Conservation (phyloP, 2,329 filamentous ascomycete species). For the Phyllosticta capitalensis region DNA sequence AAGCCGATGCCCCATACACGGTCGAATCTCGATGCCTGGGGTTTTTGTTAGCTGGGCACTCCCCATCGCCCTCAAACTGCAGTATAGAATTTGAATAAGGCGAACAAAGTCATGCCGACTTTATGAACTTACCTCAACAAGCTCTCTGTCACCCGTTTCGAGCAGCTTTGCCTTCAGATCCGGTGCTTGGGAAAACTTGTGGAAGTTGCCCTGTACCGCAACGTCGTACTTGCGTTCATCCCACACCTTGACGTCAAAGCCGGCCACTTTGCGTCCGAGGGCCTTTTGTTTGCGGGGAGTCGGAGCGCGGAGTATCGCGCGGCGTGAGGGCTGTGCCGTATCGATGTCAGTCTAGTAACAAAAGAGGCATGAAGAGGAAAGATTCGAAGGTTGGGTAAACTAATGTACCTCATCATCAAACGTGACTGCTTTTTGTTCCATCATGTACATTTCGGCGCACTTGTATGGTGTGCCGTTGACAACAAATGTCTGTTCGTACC, state of each 20-base stretch:
- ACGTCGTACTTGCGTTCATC: constrained; percentile 32
- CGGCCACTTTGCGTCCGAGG: constrained; percentile 46
- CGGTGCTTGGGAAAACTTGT: constrained; percentile 42
- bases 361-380: background rate
- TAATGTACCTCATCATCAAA: constrained; percentile 32
- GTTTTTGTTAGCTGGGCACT: background rate
- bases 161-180: constrained; percentile 43
- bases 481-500: constrained; percentile 45
- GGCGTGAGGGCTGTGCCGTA: background rate
- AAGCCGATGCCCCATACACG: constrained; percentile 60
- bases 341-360: background rate
- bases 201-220: constrained; percentile 48
- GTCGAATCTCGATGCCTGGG: constrained; percentile 33
- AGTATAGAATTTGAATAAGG: no score
- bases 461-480: constrained; percentile 26
- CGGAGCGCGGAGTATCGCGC: constrained; percentile 38
- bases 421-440: constrained; percentile 35
- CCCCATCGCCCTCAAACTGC: background rate
- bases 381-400: background rate
- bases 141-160: constrained; percentile 48
- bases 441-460: constrained; percentile 40
- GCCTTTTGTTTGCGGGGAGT: constrained; percentile 42
- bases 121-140: constrained; percentile 48
- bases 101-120: no score
- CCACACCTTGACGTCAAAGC: constrained; percentile 47